phyloP scores from a whole-genome alignment of 1,139 yeast genomes.

The Meyerozyma carpophila region DNA sequence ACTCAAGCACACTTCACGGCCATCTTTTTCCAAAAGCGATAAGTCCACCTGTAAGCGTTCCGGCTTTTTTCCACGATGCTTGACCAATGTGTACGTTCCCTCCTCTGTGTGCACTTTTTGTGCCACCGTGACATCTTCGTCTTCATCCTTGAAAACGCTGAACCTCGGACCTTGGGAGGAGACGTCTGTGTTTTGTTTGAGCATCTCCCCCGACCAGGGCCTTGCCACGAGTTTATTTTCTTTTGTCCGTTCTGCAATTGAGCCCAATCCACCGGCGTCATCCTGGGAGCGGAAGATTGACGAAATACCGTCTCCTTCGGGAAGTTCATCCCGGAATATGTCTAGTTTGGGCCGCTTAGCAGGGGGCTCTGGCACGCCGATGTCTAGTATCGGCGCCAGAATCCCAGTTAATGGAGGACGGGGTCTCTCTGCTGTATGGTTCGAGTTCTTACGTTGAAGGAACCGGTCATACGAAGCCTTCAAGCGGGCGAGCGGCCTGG shows the following conservation, averaged over 20 bases:
- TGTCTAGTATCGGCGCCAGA: constrained; percentile 1
- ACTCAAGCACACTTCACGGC: constrained; percentile 50
- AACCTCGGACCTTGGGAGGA: constrained; percentile 17
- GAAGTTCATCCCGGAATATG: constrained; percentile 24
- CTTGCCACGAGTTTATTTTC: constrained; percentile 57
- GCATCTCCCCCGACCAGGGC: constrained; percentile 65
- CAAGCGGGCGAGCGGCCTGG: constrained; percentile 61
- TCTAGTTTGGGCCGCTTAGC: constrained; percentile 22
- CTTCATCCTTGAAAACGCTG: constrained; percentile 36
- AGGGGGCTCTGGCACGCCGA: constrained; percentile 2
- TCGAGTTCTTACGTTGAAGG: constrained; percentile 20
- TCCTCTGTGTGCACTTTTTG: constrained; percentile 4
- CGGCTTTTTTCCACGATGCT: constrained; percentile 52
- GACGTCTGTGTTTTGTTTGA: constrained; percentile 31
- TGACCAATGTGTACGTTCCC: constrained; percentile 41
- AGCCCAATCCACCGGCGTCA: constrained; percentile 35
- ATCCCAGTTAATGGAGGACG: not conserved
- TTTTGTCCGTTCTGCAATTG: constrained; percentile 48
- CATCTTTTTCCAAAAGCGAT: constrained; percentile 46
- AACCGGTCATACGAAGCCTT: constrained; percentile 46
- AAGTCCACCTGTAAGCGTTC: constrained; percentile 64
- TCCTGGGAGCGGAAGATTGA: constrained; percentile 16
- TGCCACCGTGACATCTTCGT: not conserved
- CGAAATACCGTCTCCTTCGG: constrained; percentile 14
- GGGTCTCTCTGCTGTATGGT: not conserved